Evolutionary conservation across 2,329 filamentous ascomycete species (phyloP), one percentile per base, ranked within the genome.

Genomic region (Fusarium caatingaense): DNA sequence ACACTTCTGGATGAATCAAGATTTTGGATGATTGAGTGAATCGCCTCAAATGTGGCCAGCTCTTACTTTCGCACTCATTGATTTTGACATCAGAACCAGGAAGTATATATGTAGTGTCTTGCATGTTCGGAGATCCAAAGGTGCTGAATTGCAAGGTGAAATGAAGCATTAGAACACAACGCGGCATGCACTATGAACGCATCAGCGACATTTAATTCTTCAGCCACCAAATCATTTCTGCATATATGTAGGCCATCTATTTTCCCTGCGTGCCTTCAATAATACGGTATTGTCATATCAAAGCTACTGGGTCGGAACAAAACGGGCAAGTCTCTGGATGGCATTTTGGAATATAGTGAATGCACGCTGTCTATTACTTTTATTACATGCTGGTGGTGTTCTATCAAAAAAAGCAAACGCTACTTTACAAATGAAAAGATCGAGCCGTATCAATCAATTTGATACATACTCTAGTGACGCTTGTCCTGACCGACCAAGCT

Each of bases 401-500:
- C 18, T 30, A 25, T 63, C 28, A n/a, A 45, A 27, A 27, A 40
- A 58, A 32, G 28, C 37, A 49, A 59, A 37, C 60, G 56, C 60
- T 66, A 27, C 21, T 12, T 32, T 32, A 50, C 28, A 56, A n/a
- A 41, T 28, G 40, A 37, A 55, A 63, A 63, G 37, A 10, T 47
- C n/a, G n/a, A 48, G 41, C 10, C 48, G 40, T 15, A 46, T 56
- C 57, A 66, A 20, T 57, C 41, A 66, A 20, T 57, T 51, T 15
- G 56, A 53, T 20, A 69, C 67, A 56, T 69, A 69, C 63, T 69
- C 67, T 41, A 69, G 28, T 32, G 67, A 69, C 41, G 67, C 67
- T 64, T 69, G 67, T 18, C 67, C 67, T 42, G 67, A 57, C 41
- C 67, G 62, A 44, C 62, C 67, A n/a, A 69, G 67, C 42, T 69